Evolutionary conservation across 352 stramenopile species (phyloP).

Genomic region (Phytophthora cactorum): DNA sequence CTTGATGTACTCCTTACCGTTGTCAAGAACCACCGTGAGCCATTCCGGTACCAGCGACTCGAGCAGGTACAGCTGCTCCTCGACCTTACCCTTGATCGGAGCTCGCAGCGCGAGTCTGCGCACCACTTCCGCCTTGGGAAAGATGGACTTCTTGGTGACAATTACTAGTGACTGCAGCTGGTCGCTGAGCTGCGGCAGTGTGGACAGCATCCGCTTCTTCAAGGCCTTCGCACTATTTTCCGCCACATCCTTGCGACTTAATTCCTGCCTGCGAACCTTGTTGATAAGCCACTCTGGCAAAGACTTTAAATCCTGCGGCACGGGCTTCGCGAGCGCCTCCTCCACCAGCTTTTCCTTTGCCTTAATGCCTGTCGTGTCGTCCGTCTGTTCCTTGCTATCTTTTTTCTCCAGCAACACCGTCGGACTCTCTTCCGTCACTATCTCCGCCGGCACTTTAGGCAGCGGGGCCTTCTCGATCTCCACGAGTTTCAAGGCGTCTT

Average conservation of each 20-base stretch:
- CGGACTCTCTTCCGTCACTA: constrained; percentile 16
- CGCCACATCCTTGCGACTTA: constrained; percentile 43
- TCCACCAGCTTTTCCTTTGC: constrained; percentile 46
- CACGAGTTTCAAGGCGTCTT: constrained; percentile 41
- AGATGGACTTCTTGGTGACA: constrained; percentile 68
- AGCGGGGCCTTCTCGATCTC: constrained; percentile 46
- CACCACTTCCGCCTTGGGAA: constrained; percentile 55
- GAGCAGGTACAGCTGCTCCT: constrained; percentile 75
- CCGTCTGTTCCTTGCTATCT: constrained; percentile 12
- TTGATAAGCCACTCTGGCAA: constrained; percentile 80
- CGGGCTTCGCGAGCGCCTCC: constrained; percentile 58
- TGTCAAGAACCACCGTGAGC: constrained; percentile 67
- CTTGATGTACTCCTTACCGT: constrained; percentile 75
- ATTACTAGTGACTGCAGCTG: constrained; percentile 78
- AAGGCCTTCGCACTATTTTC: constrained; percentile 52
- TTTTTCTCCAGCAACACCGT: constrained; percentile 24
- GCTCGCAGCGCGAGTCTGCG: constrained; percentile 46
- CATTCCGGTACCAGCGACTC: constrained; percentile 78
- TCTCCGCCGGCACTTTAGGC: constrained; percentile 30
- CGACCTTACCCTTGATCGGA: constrained; percentile 61
- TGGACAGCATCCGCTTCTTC: constrained; percentile 55
- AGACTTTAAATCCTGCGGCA: constrained; percentile 71
- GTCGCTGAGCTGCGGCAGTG: constrained; percentile 76
- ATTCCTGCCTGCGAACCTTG: constrained; percentile 71
- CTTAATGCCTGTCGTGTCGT: not conserved